These are phyloP conservation scores for Boletus tylopilopsis DNA, from an alignment of 768 basidiomycete genomes.

Conservation along the genomic window DNA sequence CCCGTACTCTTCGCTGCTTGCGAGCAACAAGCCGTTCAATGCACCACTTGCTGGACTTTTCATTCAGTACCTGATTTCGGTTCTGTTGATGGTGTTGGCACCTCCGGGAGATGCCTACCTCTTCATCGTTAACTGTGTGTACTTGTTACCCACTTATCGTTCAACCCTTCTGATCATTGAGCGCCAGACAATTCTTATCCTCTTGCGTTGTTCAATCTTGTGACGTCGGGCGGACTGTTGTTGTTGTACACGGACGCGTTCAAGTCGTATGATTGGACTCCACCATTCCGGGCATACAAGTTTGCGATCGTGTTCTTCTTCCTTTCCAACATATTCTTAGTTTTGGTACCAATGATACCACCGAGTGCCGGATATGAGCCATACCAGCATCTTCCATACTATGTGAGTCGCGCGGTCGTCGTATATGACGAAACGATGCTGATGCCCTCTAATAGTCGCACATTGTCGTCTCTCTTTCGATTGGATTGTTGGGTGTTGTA, in stretches of 20 bases:
- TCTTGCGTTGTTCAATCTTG: slow-evolving; percentile 50
- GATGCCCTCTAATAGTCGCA: slow-evolving; percentile 39
- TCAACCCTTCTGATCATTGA: neutral
- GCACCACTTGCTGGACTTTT: slow-evolving; percentile 64
- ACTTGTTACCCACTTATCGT: neutral
- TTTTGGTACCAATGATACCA: slow-evolving; percentile 60
- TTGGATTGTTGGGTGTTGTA: slow-evolving; percentile 45
- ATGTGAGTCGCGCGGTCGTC: slow-evolving; percentile 40
- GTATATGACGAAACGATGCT: neutral
- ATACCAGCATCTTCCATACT: slow-evolving; percentile 64
- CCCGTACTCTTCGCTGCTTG: slow-evolving; percentile 62
- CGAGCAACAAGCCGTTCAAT: slow-evolving; percentile 67
- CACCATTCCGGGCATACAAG: slow-evolving; percentile 60
- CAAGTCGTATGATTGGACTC: slow-evolving; percentile 50
- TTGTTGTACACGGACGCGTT: slow-evolving; percentile 52
- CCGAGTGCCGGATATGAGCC: slow-evolving; percentile 47
- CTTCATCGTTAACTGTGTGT: slow-evolving; percentile 64
- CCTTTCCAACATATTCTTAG: slow-evolving; percentile 63
- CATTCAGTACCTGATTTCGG: slow-evolving; percentile 58
- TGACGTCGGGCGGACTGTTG: slow-evolving; percentile 59
- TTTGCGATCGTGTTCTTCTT: slow-evolving; percentile 51
- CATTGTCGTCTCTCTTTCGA: slow-evolving; percentile 40
- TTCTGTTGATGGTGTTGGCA: slow-evolving; percentile 47
- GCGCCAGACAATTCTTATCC: slow-evolving; percentile 57
- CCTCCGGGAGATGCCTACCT: slow-evolving; percentile 75